phyloP scores from a whole-genome alignment of 306 rosid species.

The Dalbergia cochinchinensis region DNA sequence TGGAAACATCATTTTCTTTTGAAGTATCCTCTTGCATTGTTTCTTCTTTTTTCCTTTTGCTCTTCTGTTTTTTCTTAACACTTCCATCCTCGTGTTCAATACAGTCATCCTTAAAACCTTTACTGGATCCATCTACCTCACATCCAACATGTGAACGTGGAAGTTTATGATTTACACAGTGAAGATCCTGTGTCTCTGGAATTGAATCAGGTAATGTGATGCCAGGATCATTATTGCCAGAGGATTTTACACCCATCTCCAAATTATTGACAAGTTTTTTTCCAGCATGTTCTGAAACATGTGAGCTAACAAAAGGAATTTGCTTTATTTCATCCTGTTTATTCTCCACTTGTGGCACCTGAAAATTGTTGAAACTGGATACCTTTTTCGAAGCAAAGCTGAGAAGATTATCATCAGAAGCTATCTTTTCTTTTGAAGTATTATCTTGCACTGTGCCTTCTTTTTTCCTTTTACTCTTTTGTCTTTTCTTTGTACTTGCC shows the following conservation, averaged over 20 bases:
- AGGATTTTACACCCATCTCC: slow-evolving; percentile 29
- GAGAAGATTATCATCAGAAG: slow-evolving; percentile 34
- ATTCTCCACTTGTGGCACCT: slow-evolving; percentile 28
- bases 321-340: slow-evolving; percentile 36
- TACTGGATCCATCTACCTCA: slow-evolving; percentile 37
- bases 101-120: slow-evolving; percentile 14
- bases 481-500: slow-evolving; percentile 41
- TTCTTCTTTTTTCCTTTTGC: slow-evolving; percentile 35
- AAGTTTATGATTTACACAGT: neutral
- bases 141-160: slow-evolving; percentile 23
- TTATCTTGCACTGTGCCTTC: slow-evolving; percentile 26
- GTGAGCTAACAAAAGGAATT: slow-evolving; percentile 1
- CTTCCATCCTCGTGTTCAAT: slow-evolving; percentile 13
- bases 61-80: slow-evolving; percentile 40
- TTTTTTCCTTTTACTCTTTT: slow-evolving; percentile 30
- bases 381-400: slow-evolving; percentile 19
- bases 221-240: neutral
- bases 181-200: neutral
- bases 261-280: slow-evolving; percentile 15
- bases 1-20: slow-evolving; percentile 39
- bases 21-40: slow-evolving; percentile 11
- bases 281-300: slow-evolving; percentile 15
- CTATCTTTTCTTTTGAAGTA: slow-evolving; percentile 33
- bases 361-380: slow-evolving; percentile 17
- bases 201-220: neutral